A percentile compares a stretch with the other conserved stretches of the same genome.
Conservation (phyloP, 768 basidiomycete genomes). For the Rossbeevera mucosa region DNA sequence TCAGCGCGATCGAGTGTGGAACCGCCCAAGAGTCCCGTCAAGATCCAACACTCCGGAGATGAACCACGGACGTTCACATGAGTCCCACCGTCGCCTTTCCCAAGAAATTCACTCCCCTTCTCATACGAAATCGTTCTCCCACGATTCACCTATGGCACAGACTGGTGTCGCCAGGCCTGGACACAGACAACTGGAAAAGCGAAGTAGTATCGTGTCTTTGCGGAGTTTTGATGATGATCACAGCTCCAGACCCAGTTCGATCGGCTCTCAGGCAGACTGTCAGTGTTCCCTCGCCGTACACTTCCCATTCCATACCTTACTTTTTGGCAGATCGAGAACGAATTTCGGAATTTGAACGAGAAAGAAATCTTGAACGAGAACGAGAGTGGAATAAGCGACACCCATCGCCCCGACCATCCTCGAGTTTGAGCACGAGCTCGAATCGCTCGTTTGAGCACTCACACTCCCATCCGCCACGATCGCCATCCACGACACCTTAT, state of each 20-base stretch:
- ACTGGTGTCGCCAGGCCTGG: conserved; percentile 4
- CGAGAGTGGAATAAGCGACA: conserved; percentile 53
- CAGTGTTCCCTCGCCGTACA: conserved; percentile 21
- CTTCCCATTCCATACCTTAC: not conserved
- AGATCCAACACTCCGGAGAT: conserved; percentile 23
- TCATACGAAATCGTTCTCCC: conserved; percentile 18
- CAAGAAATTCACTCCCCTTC: conserved; percentile 27
- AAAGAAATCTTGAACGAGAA: conserved; percentile 46
- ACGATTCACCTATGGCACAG: conserved; percentile 13
- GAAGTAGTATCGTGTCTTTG: conserved; percentile 39
- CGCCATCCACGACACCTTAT: conserved; percentile 37
- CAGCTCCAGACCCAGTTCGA: conserved; percentile 43
- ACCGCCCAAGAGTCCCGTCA: conserved; percentile 30
- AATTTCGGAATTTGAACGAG: conserved; percentile 38
- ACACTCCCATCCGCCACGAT: conserved; percentile 36
- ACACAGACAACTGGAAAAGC: conserved; percentile 18
- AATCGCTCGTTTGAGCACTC: conserved; percentile 32
- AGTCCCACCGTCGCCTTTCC: conserved; percentile 24
- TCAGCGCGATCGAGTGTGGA: conserved; percentile 50
- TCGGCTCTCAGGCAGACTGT: conserved; percentile 52
- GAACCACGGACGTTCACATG: conserved; percentile 25
- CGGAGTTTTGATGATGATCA: conserved; percentile 38
- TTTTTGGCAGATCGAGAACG: conserved; percentile 41
- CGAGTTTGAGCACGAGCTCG: conserved; percentile 39
- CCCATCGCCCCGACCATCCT: conserved; percentile 38